phyloP scores from a whole-genome alignment of 805 yeast genomes.

The Candida hungchunana region DNA sequence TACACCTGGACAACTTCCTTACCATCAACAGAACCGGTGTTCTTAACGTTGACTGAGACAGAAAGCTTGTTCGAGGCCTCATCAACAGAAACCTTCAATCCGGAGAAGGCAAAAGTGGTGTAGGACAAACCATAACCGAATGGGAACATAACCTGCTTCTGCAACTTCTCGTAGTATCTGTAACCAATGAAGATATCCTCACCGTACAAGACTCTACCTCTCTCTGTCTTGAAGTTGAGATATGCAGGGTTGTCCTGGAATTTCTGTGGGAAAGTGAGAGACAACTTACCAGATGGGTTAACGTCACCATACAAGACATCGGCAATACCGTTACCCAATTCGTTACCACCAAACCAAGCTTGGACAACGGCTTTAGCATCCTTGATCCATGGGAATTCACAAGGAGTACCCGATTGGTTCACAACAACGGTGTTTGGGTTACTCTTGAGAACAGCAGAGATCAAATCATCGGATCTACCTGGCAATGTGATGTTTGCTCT shows the following conservation, averaged over 20 bases:
- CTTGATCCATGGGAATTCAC: slow-evolving; percentile 50
- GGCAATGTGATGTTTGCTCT: slow-evolving; percentile 49
- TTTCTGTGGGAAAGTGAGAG: slow-evolving; percentile 50
- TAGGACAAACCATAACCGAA: slow-evolving; percentile 64
- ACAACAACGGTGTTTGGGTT: slow-evolving; percentile 51
- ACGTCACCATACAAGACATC: slow-evolving; percentile 51
- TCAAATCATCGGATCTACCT: slow-evolving; percentile 41
- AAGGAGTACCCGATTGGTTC: slow-evolving; percentile 60
- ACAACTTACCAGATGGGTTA: slow-evolving; percentile 56
- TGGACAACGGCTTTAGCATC: slow-evolving; percentile 44
- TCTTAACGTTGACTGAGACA: slow-evolving; percentile 39
- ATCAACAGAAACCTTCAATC: slow-evolving; percentile 31
- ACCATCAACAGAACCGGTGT: slow-evolving; percentile 46
- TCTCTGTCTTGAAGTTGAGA: slow-evolving; percentile 45
- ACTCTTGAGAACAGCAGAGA: slow-evolving; percentile 41
- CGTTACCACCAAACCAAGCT: slow-evolving; percentile 58
- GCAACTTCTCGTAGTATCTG: slow-evolving; percentile 51
- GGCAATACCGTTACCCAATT: slow-evolving; percentile 56
- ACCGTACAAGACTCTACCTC: slow-evolving; percentile 54
- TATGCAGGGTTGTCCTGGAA: slow-evolving; percentile 53
- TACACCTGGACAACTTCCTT: slow-evolving; percentile 55
- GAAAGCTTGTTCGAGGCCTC: slow-evolving; percentile 25
- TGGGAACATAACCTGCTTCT: slow-evolving; percentile 47
- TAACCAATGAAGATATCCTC: slow-evolving; percentile 66
- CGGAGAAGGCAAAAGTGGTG: slow-evolving; percentile 41